Evolutionary conservation across 805 yeast genomes (phyloP).

Genomic region (Pichia eremophila): DNA sequence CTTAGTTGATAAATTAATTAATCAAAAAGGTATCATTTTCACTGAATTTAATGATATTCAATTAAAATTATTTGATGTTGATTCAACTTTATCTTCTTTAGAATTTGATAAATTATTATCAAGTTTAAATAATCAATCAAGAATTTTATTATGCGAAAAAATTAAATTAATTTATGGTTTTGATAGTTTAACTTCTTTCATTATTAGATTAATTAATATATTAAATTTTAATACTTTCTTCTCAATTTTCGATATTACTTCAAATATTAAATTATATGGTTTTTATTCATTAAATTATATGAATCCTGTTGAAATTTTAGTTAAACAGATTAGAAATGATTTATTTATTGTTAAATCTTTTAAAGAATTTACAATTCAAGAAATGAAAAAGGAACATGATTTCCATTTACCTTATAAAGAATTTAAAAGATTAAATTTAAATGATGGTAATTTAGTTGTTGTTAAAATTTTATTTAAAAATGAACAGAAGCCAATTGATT

Average conservation of each 20-base stretch:
- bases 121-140: conserved; percentile 11
- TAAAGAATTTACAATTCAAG: conserved; percentile 23
- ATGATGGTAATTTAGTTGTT: conserved; percentile 23
- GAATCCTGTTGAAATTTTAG: conserved; percentile 23
- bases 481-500: conserved; percentile 24
- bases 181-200: conserved; percentile 16
- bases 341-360: conserved; percentile 23
- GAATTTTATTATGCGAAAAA: conserved; percentile 19
- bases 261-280: conserved; percentile 24
- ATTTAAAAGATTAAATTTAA: conserved; percentile 21
- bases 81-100: conserved; percentile 16
- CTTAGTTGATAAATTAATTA: conserved; percentile 10
- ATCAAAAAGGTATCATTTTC: conserved; percentile 21
- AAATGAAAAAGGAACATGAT: conserved; percentile 25
- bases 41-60: conserved; percentile 21
- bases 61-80: conserved; percentile 22
- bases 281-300: conserved; percentile 20
- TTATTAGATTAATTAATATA: conserved; percentile 15
- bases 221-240: conserved; percentile 20
- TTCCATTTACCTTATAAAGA: conserved; percentile 26
- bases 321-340: conserved; percentile 24
- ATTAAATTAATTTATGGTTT: conserved; percentile 21
- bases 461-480: conserved; percentile 23
- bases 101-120: conserved; percentile 17
- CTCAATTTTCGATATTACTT: conserved; percentile 24